Evolutionary conservation across 2,329 filamentous ascomycete genomes (phyloP), one percentile per base, ranked within the genome.

Genomic region (Chaetomiaceae sp.): DNA sequence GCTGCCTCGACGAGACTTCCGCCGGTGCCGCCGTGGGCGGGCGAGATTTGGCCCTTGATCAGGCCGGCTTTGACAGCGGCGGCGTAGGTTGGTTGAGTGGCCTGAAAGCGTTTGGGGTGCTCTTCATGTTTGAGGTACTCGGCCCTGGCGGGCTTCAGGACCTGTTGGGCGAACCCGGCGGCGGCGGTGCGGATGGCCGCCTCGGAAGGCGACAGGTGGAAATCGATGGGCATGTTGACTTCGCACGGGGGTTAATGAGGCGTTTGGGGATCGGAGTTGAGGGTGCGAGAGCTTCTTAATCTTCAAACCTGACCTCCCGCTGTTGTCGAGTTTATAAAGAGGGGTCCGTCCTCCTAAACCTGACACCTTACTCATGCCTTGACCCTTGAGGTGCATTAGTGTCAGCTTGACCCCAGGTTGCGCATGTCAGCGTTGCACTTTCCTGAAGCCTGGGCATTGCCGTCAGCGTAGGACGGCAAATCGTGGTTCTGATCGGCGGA

Each of bases 21-120:
- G 5, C 69, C 71, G 7, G 61, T 68, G 15, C 79, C 80, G 27
- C 78, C 78, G 6, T 78, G 65, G 2, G 66, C 47, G 3, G 67
- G 62, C 1, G 77, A 69, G 7, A 82, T 65, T 51, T 79, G 72
- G 9, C 70, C 73, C 58, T 74, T 75, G 61, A 82, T 66, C 3
- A 79, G 58, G 0, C 77, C 77, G 2, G 67, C 70, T 6, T 64
- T 55, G 4, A 74, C 71, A 5, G 74, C 76, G 25, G 68, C 65
- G 3, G 64, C 66, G 53, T 80, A 81, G 45, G 77, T 69, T 0
- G 75, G 71, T 14, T 68, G 64, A 0, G 74, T 75, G 4, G 77
- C 69, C 47, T 72, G 70, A 61, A 81, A 81, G 15, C 76, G 72
- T 33, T 71, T 59, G 37, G 54, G 23, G 46, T 61, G 59, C 9